Conservation (phyloP, 306 rosid species). For the Benincasa hispida region DNA sequence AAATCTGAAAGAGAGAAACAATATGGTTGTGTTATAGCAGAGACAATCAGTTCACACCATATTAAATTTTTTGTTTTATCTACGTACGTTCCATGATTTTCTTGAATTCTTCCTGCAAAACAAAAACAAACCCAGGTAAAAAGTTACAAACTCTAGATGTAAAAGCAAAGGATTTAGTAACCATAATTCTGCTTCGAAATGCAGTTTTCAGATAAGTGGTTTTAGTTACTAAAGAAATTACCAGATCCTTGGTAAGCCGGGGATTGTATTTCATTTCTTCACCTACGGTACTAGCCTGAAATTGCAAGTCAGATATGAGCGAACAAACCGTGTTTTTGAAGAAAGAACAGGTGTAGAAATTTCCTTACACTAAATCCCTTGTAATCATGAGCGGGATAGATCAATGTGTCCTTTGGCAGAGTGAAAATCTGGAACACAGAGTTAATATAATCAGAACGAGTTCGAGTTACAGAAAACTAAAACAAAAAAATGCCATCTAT, state of each 20-base stretch:
- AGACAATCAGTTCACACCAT: background rate
- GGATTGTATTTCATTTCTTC: conserved; percentile 75
- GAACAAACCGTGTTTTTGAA: background rate
- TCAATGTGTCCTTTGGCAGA: conserved; percentile 55
- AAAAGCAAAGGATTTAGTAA: background rate
- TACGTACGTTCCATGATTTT: conserved; percentile 83
- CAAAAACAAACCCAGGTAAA: background rate
- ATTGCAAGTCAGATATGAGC: conserved; percentile 16
- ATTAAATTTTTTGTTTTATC: background rate
- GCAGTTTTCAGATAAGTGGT: background rate
- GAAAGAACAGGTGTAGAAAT: conserved; percentile 7
- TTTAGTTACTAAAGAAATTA: conserved; percentile 15
- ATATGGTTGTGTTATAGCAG: background rate
- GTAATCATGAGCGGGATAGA: conserved; percentile 95
- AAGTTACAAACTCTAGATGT: background rate
- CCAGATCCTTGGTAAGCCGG: conserved; percentile 73
- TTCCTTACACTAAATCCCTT: conserved; percentile 71
- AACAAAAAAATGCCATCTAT: background rate
- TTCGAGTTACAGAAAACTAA: background rate
- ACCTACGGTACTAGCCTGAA: conserved; percentile 76
- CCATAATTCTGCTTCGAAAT: background rate
- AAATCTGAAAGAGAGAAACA: conserved; percentile 45
- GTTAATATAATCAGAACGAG: background rate
- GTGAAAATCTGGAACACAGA: conserved; percentile 54
- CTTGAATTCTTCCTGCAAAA: conserved; percentile 69